These are phyloP conservation scores for Piper longum DNA, from an alignment of 164 flowering plant species.

Conservation along the genomic window DNA sequence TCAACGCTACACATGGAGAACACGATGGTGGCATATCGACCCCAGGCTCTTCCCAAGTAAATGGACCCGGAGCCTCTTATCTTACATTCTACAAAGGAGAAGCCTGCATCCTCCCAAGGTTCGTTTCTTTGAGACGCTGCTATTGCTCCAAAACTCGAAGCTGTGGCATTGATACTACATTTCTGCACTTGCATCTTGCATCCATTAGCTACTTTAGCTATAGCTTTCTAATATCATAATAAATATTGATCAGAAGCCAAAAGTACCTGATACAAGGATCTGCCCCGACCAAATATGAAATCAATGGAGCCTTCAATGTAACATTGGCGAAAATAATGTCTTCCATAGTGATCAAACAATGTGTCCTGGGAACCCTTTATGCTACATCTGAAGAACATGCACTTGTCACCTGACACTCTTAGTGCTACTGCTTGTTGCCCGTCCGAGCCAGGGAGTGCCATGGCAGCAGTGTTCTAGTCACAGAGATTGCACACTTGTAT, in stretches of 20 bases:
- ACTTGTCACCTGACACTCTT: constrained; percentile 46
- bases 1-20: constrained; percentile 45
- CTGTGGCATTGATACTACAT: constrained; percentile 47
- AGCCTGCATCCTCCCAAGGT: constrained; percentile 51
- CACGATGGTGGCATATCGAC: constrained; percentile 45
- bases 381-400: constrained; percentile 49
- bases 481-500: neutral
- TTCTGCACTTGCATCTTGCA: constrained; percentile 18
- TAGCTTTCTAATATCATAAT: neutral
- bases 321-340: constrained; percentile 52
- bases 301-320: constrained; percentile 63
- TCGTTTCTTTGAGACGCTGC: constrained; percentile 71
- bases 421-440: constrained; percentile 85
- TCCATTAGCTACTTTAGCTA: constrained; percentile 2
- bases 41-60: constrained; percentile 85
- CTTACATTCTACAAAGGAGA: constrained; percentile 56
- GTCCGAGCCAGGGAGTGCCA: constrained; percentile 28
- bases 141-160: constrained; percentile 44
- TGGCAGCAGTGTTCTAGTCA: constrained; percentile 52
- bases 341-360: constrained; percentile 52
- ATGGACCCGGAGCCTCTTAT: constrained; percentile 50
- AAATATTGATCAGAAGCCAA: no score
- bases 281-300: constrained; percentile 68
- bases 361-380: constrained; percentile 79
- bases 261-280: constrained; percentile 63